phyloP scores from a whole-genome alignment of 2,329 filamentous ascomycete species.

The Verticillium klebahnii region DNA sequence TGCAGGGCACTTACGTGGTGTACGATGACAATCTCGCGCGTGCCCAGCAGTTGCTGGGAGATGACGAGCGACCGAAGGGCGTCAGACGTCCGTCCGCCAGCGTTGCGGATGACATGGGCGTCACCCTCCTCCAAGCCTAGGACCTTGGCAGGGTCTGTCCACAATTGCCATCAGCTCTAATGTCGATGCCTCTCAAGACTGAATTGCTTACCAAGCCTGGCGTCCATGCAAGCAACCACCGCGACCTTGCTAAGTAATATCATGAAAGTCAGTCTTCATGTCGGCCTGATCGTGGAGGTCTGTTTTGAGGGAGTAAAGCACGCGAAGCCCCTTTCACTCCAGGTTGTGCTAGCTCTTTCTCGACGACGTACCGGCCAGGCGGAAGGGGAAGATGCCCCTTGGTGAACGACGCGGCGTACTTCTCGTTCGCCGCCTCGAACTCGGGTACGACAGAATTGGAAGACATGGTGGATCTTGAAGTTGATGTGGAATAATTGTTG shows the following conservation, averaged over 20 bases:
- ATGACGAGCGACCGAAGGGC: conserved; percentile 61
- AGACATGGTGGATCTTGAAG: background rate
- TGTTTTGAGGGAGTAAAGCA: too few relatives aligned
- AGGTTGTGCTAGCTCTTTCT: background rate
- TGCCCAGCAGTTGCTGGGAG: conserved; percentile 62
- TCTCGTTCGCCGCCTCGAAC: conserved; percentile 32
- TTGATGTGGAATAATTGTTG: background rate
- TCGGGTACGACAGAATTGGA: conserved; percentile 14
- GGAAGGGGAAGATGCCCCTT: conserved; percentile 64
- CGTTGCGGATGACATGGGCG: conserved; percentile 63
- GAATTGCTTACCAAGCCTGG: conserved; percentile 35
- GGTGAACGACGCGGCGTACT: conserved; percentile 63
- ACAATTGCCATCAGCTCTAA: background rate
- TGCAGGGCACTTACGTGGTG: conserved; percentile 35
- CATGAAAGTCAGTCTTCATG: background rate
- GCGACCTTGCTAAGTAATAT: background rate
- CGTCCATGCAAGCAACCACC: conserved; percentile 65
- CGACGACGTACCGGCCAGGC: conserved; percentile 29
- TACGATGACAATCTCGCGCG: conserved; percentile 57
- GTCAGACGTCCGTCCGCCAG: conserved; percentile 51
- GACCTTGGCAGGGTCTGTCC: conserved; percentile 48
- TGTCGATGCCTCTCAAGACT: background rate
- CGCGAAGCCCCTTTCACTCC: background rate
- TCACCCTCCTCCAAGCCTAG: conserved; percentile 61
- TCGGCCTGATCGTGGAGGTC: background rate